Base-by-base conservation (phyloP, 768 basidiomycete genomes). In the Trametes cingulata region DNA sequence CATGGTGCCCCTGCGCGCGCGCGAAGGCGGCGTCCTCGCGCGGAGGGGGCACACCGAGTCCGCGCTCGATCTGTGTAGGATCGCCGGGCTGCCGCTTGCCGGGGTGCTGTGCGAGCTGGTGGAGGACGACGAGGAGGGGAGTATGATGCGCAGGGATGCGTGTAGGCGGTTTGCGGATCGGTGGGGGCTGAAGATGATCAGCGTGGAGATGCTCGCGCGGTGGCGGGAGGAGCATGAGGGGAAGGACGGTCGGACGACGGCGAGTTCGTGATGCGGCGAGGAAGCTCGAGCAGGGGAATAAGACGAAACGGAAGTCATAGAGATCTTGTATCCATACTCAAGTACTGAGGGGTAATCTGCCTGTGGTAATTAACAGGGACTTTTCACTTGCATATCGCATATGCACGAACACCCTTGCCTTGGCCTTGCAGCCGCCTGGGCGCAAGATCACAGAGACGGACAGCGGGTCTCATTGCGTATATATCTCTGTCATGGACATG, bases 61-160 rank as follows among this genome's bases (percentile, higher is more conserved):
- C 48, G 87, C 84, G 6, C 81, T 96, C 47, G 97, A 99, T 65
- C 78, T 99, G 6, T 98, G 96, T 72, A 72, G 75, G 45, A 78
- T 98, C 43, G 86, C 94, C 3, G 80, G 82, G 45, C 83, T 82
- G 56, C 82, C 84, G 3, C 75, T 76, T 5, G 92, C 87, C 0
- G 96, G 95, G 6, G 79, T 98, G 0, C 82, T 99, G 35, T 98
- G 97, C 70, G 97, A 99, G 72, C 77, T 98, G 37, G 95, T 98
- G 15, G 96, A 98, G 55, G 93, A 98, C 64, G 88, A 98, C 71
- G 82, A 82, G 14, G 75, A 82, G 65, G 97, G 97, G 0, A 86
- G 81, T 15, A 99, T 99, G 97, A 92, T 95, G n/a, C 79, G 95
- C 17, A 77, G 94, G 36, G 95, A 98, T 68, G 95, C 95, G 67